phyloP scores from a whole-genome alignment of 2,329 filamentous ascomycete genomes.

The Aspergillus proliferans region DNA sequence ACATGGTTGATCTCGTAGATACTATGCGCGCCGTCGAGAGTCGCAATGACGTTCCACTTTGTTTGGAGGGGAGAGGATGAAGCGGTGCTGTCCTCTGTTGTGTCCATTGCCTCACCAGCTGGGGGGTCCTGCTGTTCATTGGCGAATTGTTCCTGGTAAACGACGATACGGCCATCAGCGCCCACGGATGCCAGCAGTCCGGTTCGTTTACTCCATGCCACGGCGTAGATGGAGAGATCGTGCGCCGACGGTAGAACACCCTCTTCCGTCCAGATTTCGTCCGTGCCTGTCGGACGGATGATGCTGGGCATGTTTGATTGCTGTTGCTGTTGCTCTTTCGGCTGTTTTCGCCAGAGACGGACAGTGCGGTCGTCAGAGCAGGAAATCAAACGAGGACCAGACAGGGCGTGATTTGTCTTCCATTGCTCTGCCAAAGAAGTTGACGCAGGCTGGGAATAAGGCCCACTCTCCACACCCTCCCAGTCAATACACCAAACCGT shows the following conservation, averaged over 20 bases:
- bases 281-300: slow-evolving; percentile 64
- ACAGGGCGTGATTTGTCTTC: slow-evolving; percentile 24
- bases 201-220: slow-evolving; percentile 71
- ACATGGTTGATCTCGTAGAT: slow-evolving; percentile 94
- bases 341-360: slow-evolving; percentile 67
- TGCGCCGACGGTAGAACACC: slow-evolving; percentile 68
- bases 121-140: slow-evolving; percentile 8
- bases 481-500: slow-evolving; percentile 87
- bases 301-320: slow-evolving; percentile 73
- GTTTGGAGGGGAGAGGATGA: slow-evolving; percentile 28
- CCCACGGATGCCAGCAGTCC: slow-evolving; percentile 82
- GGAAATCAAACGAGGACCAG: slow-evolving; percentile 61
- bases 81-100: slow-evolving; percentile 19
- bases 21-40: slow-evolving; percentile 70
- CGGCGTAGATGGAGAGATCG: slow-evolving; percentile 74
- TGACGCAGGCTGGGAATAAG: slow-evolving; percentile 6
- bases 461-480: slow-evolving; percentile 42
- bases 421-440: slow-evolving; percentile 15
- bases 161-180: slow-evolving; percentile 72
- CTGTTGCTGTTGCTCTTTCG: slow-evolving; percentile 42
- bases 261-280: slow-evolving; percentile 80
- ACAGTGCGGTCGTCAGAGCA: slow-evolving; percentile 78
- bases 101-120: slow-evolving; percentile 17
- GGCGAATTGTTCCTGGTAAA: slow-evolving; percentile 63
- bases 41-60: slow-evolving; percentile 66